Evolutionary conservation across 176 grass and related monocot species (phyloP).

Genomic region (Elaeis guineensis): DNA sequence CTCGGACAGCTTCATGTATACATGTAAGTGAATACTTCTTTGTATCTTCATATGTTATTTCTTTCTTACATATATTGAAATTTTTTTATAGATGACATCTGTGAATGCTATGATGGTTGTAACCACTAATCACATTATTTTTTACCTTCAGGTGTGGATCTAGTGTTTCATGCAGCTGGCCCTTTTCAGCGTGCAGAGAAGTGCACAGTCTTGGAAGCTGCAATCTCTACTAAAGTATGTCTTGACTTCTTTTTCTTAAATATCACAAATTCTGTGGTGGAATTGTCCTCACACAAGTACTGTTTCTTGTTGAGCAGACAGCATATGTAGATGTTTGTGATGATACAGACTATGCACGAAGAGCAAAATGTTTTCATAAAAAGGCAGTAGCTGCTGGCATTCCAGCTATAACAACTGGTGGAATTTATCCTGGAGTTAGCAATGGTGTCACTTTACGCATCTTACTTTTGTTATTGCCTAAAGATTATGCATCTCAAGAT

Average conservation of each 20-base stretch:
- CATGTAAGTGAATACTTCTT: too few species aligned
- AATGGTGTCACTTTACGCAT: slow-evolving; percentile 42
- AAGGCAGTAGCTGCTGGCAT: slow-evolving; percentile 66
- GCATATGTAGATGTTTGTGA: slow-evolving; percentile 89
- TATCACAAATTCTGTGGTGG: too few species aligned
- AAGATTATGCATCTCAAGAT: too few species aligned
- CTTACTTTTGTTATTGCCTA: too few species aligned
- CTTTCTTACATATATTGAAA: slow-evolving; percentile 1
- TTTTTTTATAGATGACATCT: neutral
- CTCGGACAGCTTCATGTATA: too few species aligned
- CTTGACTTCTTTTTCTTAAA: neutral
- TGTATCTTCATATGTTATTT: neutral
- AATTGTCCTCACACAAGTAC: too few species aligned
- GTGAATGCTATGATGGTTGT: neutral
- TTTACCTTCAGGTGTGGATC: slow-evolving; percentile 48
- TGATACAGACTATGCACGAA: slow-evolving; percentile 61
- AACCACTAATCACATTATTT: neutral
- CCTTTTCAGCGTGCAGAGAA: slow-evolving; percentile 65
- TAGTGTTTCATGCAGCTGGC: slow-evolving; percentile 85
- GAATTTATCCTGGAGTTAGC: slow-evolving; percentile 98
- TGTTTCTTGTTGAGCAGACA: slow-evolving; percentile 39
- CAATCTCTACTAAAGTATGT: slow-evolving; percentile 74
- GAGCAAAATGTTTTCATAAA: slow-evolving; percentile 74
- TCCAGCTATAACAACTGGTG: slow-evolving; percentile 82
- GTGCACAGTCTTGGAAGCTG: slow-evolving; percentile 64